Evolutionary conservation across 208 protist species (phyloP), one percentile per base, ranked within the genome.

Genomic region (Crithidia mellificae): DNA sequence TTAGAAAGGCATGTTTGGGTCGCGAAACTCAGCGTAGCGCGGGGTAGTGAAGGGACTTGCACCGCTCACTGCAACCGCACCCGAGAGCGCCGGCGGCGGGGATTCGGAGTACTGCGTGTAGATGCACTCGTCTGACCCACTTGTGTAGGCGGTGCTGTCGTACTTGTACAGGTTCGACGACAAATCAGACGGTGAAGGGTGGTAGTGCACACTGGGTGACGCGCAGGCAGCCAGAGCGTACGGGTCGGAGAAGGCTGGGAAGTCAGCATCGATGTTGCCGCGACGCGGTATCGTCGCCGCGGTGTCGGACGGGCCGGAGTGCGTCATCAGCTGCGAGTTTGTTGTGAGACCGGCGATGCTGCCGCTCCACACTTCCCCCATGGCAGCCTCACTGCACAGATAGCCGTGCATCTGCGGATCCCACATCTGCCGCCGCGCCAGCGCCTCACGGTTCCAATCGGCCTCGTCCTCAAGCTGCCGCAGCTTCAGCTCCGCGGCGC

Each of bases 401-500:
- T 38, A 25, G 41, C 47, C 24, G 32, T 22, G 59, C 59, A 34
- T 24, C 32, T 30, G 32, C 20, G 59, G 2, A 22, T 55, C 32
- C 44, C 46, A 53, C 59, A 41, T 39, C 29, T 65, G 47, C 20
- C 46, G 59, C 11, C 29, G 46, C 47, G 51, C 27, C 59, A 53
- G 30, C 9, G 46, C 59, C n/a, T 65, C 46, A 5, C 47, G 14
- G 32, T 55, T 53, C 59, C 59, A 55, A 1, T 55, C 32, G n/a
- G 46, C 46, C 29, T 65, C 59, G n/a, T 55, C 59, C 47, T 65
- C 59, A 2, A 30, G 47, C 20, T 57, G 57, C 12, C 25, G 62
- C 32, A n/a, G 54, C 62, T 68, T 34, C 17, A 49, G 8, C 54
- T 75, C 69, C 17, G n/a, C 41, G 19, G 66, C 7, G 22, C 52